A percentile compares a stretch with the other conserved stretches of the same genome.
These are phyloP conservation scores for Macadamia integrifolia DNA, from an alignment of 164 flowering plant species.

Conservation along the genomic window DNA sequence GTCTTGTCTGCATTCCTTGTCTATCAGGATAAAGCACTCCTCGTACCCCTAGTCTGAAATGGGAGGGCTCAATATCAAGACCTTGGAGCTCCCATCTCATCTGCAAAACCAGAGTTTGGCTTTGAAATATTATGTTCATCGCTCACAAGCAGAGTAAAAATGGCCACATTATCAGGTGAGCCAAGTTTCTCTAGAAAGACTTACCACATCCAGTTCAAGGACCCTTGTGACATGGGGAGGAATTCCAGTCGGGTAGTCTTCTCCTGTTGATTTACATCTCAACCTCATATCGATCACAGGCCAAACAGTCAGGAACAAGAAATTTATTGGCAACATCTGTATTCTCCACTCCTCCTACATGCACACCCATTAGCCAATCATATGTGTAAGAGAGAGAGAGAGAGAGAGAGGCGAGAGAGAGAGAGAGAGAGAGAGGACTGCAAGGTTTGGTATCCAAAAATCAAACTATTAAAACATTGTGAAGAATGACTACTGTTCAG, in stretches of 20 bases:
- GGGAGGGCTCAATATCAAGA: constrained; percentile 58
- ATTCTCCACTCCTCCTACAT: constrained; percentile 86
- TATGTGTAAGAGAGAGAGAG: neutral
- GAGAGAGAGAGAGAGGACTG: too few relatives aligned
- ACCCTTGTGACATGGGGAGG: constrained; percentile 46
- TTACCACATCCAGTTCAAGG: constrained; percentile 71
- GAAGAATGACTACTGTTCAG: neutral
- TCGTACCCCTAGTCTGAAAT: constrained; percentile 50
- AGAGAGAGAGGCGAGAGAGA: neutral
- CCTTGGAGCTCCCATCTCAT: constrained; percentile 79
- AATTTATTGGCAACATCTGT: constrained; percentile 69
- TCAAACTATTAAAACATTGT: too few relatives aligned
- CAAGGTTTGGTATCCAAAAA: too few relatives aligned
- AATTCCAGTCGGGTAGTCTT: constrained; percentile 63
- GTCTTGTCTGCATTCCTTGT: constrained; percentile 34
- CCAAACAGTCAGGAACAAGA: constrained; percentile 52
- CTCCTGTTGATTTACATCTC: constrained; percentile 47
- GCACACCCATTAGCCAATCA: neutral
- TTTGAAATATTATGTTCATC: neutral
- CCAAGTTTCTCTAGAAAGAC: constrained; percentile 4
- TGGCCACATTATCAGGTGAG: too few relatives aligned
- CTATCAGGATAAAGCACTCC: constrained; percentile 66
- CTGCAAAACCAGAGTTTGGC: neutral
- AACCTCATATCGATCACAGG: constrained; percentile 69
- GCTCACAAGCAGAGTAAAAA: neutral